Conservation (phyloP, 2,329 filamentous ascomycete species). For the Sporothrix humicola region DNA sequence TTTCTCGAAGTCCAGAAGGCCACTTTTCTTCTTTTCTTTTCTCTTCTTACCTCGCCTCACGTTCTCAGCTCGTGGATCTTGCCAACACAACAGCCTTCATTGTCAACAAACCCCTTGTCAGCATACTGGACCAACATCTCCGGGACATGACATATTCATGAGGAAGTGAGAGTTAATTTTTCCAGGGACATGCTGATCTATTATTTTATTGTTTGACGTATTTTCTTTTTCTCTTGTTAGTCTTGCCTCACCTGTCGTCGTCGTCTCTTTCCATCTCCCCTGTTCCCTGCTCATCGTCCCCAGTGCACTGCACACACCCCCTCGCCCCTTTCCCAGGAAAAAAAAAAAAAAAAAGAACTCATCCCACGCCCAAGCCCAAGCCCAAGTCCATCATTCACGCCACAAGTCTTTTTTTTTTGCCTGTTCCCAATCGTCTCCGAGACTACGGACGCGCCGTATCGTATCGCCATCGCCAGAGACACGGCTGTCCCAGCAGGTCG, state of each 20-base stretch:
- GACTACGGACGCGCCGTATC: not conserved
- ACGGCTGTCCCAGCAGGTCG: constrained; percentile 27
- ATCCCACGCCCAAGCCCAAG: not conserved
- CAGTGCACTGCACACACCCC: not conserved
- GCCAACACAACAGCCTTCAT: not conserved
- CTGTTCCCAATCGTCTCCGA: not conserved
- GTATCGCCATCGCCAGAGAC: constrained; percentile 13
- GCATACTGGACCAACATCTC: not conserved
- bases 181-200: not conserved
- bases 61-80: constrained; percentile 19
- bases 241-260: not conserved
- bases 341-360: constrained; percentile 12
- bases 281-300: not conserved
- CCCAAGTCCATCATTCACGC: not conserved
- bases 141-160: not conserved
- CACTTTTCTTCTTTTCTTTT: not conserved
- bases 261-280: not conserved
- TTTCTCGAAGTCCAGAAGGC: too few species aligned
- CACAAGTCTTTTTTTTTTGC: not conserved
- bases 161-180: not conserved
- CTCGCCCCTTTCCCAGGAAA: not conserved
- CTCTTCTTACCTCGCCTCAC: not conserved
- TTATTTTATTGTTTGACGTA: not conserved
- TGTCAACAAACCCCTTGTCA: constrained; percentile 16
- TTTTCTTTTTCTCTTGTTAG: not conserved